A percentile compares a stretch with the other conserved stretches of the same genome.
Conservation (phyloP, 2,329 filamentous ascomycete species). For the Ascochyta koolunga region DNA sequence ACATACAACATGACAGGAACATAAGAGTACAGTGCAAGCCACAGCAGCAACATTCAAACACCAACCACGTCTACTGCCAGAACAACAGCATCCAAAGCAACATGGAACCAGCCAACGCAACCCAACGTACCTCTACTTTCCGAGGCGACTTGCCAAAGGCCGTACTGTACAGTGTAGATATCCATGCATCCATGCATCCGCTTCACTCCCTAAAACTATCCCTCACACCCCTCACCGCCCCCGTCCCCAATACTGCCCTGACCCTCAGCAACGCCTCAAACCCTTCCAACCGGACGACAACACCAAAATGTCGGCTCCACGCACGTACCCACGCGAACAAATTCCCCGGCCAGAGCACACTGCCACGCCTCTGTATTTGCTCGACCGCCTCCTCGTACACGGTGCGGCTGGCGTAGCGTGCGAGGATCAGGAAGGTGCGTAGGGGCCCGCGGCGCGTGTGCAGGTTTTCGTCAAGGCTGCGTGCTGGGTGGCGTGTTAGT, state of each 20-base stretch:
- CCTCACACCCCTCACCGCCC: constrained; percentile 20
- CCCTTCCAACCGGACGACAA: constrained; percentile 63
- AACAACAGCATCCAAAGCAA: too few species aligned
- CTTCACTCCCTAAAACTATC: constrained; percentile 17
- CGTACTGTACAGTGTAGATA: too few species aligned
- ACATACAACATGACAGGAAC: too few species aligned
- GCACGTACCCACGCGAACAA: constrained; percentile 58
- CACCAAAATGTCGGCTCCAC: constrained; percentile 59
- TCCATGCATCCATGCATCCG: too few species aligned
- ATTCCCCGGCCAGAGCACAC: constrained; percentile 60
- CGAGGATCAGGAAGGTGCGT: constrained; percentile 68
- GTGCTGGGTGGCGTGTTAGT: constrained; percentile 55
- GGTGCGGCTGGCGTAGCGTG: constrained; percentile 66
- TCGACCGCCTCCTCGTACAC: constrained; percentile 68
- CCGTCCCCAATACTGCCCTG: constrained; percentile 57
- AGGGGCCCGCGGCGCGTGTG: constrained; percentile 71
- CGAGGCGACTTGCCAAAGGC: too few species aligned
- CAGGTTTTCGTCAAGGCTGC: constrained; percentile 89
- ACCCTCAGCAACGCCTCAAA: constrained; percentile 64
- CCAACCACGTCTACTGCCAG: too few species aligned
- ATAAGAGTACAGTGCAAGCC: too few species aligned
- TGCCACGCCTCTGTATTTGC: constrained; percentile 47
- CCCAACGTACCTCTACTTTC: too few species aligned
- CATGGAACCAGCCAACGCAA: too few species aligned
- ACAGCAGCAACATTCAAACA: too few species aligned